A percentile compares a stretch with the other conserved stretches of the same genome.
Evolutionary conservation across 1,139 yeast species (phyloP).

Genomic region (Debaryomyces coudertii): DNA sequence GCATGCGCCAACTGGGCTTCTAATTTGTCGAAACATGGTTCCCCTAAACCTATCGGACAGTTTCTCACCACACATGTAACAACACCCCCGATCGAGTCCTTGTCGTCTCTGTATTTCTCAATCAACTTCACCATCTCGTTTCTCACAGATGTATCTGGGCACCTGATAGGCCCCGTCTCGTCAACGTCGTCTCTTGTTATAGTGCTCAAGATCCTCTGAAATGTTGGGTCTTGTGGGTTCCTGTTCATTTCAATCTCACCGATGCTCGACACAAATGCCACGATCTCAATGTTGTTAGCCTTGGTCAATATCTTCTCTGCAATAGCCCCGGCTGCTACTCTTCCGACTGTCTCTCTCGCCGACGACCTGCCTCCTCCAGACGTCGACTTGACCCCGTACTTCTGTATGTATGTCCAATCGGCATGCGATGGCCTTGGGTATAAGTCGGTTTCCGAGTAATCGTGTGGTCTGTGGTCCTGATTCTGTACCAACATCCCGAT

Average conservation of each 20-base stretch:
- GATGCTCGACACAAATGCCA: constrained; percentile 92
- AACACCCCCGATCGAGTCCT: constrained; percentile 96
- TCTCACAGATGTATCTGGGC: constrained; percentile 78
- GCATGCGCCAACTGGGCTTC: constrained; percentile 97
- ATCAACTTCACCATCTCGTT: constrained; percentile 84
- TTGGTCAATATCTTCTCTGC: constrained; percentile 87
- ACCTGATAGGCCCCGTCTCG: constrained; percentile 85
- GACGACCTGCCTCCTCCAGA: constrained; percentile 98
- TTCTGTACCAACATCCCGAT: constrained; percentile 90
- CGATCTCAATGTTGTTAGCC: constrained; percentile 86
- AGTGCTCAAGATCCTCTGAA: constrained; percentile 66
- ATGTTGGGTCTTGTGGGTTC: constrained; percentile 64
- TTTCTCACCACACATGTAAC: constrained; percentile 97
- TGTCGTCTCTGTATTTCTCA: constrained; percentile 80
- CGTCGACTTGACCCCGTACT: constrained; percentile 90
- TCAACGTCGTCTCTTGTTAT: constrained; percentile 90
- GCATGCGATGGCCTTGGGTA: constrained; percentile 99
- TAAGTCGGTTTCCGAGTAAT: constrained; percentile 90
- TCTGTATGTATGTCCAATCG: constrained; percentile 87
- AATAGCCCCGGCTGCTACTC: constrained; percentile 98
- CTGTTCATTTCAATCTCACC: constrained; percentile 80
- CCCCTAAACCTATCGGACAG: constrained; percentile 92
- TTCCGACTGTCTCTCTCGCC: constrained; percentile 96
- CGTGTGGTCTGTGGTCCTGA: constrained; percentile 96
- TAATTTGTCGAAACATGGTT: constrained; percentile 94